phyloP scores from a whole-genome alignment of 1,139 yeast species.

The Yamadazyma trypodendri region DNA sequence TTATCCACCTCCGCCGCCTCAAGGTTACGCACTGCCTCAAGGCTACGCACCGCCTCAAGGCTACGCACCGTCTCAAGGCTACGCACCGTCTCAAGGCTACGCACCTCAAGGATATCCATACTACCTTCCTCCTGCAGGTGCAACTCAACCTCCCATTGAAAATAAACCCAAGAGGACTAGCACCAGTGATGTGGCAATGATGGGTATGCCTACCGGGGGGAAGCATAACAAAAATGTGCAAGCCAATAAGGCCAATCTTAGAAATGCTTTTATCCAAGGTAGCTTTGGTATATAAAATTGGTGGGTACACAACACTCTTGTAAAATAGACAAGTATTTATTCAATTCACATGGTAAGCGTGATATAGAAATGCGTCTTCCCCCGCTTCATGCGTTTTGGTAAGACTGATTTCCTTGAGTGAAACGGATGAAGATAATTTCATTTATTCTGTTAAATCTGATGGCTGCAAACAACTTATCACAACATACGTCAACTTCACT shows the following conservation, averaged over 20 bases:
- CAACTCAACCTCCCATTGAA: slow-evolving; percentile 4
- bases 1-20: slow-evolving; percentile 13
- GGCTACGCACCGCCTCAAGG: slow-evolving; percentile 9
- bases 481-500: too few species aligned
- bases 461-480: too few species aligned
- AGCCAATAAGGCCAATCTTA: slow-evolving; percentile 37
- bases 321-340: too few species aligned
- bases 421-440: too few species aligned
- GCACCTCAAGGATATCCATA: slow-evolving; percentile 14
- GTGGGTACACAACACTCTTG: background rate
- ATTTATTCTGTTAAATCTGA: too few species aligned
- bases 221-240: slow-evolving; percentile 34
- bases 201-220: slow-evolving; percentile 37
- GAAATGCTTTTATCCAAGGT: slow-evolving; percentile 44
- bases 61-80: slow-evolving; percentile 2
- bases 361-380: too few species aligned
- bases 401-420: too few species aligned
- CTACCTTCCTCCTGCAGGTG: slow-evolving; percentile 9
- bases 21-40: slow-evolving; percentile 7
- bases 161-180: slow-evolving; percentile 7
- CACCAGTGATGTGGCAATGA: slow-evolving; percentile 31
- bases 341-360: too few species aligned
- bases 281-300: slow-evolving; percentile 34
- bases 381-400: too few species aligned
- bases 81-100: slow-evolving; percentile 16